phyloP scores from a whole-genome alignment of 768 basidiomycete species.

The Hypsizygus marmoreus region DNA sequence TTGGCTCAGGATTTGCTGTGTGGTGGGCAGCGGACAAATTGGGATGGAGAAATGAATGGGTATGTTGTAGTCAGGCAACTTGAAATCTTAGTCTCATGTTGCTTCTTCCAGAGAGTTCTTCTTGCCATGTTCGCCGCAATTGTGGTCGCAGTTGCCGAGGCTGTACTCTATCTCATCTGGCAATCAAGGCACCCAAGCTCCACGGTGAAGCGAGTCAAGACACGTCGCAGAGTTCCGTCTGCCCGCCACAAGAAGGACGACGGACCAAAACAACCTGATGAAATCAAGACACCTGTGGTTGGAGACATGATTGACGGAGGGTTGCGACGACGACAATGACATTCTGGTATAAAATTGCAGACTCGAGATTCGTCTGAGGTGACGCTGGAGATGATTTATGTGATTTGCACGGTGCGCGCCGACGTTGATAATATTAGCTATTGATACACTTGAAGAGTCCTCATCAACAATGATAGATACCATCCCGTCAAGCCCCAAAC shows the following conservation, averaged over 20 bases:
- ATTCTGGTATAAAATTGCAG: constrained; percentile 4
- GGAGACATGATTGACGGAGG: constrained; percentile 15
- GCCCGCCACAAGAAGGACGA: constrained; percentile 41
- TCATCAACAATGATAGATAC: constrained; percentile 72
- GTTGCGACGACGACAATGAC: constrained; percentile 33
- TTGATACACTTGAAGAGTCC: constrained; percentile 48
- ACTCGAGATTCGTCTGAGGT: background rate
- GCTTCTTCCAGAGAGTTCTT: constrained; percentile 50
- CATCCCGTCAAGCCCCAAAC: constrained; percentile 87
- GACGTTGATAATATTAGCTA: constrained; percentile 19
- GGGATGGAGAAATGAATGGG: constrained; percentile 76
- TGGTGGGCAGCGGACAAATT: constrained; percentile 73
- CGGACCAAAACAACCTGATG: constrained; percentile 13
- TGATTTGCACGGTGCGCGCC: background rate
- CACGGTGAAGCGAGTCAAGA: constrained; percentile 17
- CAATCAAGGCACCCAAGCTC: constrained; percentile 45
- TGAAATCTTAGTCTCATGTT: constrained; percentile 5
- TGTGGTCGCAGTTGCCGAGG: constrained; percentile 72
- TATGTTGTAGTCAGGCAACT: constrained; percentile 34
- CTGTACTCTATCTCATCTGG: constrained; percentile 74
- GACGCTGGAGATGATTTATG: background rate
- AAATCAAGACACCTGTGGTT: constrained; percentile 13
- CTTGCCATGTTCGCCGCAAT: constrained; percentile 61
- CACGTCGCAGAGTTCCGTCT: constrained; percentile 14
- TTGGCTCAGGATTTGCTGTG: constrained; percentile 63